Conservation (phyloP, 148 eudicot genomes). For the Vaccinium corymbosum region DNA sequence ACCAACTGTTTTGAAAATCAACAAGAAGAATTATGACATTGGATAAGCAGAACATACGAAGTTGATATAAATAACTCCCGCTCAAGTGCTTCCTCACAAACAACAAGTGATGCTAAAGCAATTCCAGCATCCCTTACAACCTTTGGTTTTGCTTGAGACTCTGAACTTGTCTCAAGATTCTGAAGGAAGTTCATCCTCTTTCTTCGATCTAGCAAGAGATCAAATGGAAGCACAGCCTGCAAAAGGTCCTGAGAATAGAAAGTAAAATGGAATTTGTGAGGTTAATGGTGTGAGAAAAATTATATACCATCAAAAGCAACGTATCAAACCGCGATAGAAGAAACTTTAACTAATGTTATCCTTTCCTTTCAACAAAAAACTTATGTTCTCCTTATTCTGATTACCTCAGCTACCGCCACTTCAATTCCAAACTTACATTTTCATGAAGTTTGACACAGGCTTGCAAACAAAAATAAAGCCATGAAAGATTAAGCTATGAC, state of each 20-base stretch:
- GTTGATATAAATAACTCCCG: slow-evolving; percentile 83
- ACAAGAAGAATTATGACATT: slow-evolving; percentile 9
- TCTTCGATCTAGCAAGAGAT: slow-evolving; percentile 69
- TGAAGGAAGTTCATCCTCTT: slow-evolving; percentile 57
- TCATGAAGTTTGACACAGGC: background rate
- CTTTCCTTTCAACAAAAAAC: no score
- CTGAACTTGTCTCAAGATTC: slow-evolving; percentile 35
- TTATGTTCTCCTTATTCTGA: background rate
- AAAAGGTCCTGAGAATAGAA: slow-evolving; percentile 67
- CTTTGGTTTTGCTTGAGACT: slow-evolving; percentile 52
- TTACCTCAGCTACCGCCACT: background rate
- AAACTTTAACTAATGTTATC: background rate
- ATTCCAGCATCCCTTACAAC: slow-evolving; percentile 86
- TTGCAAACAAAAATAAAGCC: background rate
- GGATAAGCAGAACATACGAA: slow-evolving; percentile 56
- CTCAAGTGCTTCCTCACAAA: slow-evolving; percentile 92
- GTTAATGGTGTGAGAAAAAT: background rate
- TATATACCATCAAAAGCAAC: slow-evolving; percentile 1
- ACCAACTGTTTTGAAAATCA: background rate
- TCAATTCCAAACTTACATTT: background rate
- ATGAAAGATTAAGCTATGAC: background rate
- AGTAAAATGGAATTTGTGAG: slow-evolving; percentile 10
- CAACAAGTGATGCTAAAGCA: slow-evolving; percentile 70
- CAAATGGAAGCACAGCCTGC: slow-evolving; percentile 91
- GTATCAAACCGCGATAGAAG: background rate